Conservation (phyloP, 768 basidiomycete species). For the Lyophyllum shimeji region DNA sequence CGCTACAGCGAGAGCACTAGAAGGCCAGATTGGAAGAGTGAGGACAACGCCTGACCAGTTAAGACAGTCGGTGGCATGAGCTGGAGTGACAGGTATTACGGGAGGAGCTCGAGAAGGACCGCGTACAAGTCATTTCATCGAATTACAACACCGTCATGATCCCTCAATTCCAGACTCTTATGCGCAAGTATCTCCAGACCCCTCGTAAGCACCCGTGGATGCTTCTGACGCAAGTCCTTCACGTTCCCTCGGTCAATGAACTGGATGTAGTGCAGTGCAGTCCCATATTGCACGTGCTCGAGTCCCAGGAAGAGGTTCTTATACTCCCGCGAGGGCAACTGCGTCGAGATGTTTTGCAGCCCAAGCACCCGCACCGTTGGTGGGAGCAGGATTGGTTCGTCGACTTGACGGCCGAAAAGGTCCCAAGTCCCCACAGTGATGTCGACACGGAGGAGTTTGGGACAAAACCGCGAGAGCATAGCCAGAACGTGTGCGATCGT, state of each 20-base stretch:
- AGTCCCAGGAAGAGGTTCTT: constrained; percentile 4
- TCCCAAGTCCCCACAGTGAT: constrained; percentile 10
- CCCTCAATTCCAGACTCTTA: constrained; percentile 11
- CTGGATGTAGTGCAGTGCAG: constrained; percentile 11
- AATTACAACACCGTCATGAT: constrained; percentile 15
- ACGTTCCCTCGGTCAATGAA: constrained; percentile 15
- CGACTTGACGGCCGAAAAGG: not conserved
- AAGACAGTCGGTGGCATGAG: too few relatives aligned
- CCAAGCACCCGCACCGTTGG: constrained; percentile 15
- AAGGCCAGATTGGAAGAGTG: too few relatives aligned
- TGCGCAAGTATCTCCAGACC: constrained; percentile 6
- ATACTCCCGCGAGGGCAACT: constrained; percentile 6
- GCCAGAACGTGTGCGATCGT: not conserved
- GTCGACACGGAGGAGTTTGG: constrained; percentile 15
- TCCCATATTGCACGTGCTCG: not conserved
- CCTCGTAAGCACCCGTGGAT: constrained; percentile 2
- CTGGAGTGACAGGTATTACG: too few relatives aligned
- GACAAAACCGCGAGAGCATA: constrained; percentile 4
- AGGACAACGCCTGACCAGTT: too few relatives aligned
- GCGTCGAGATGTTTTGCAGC: constrained; percentile 8
- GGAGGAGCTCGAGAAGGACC: too few relatives aligned
- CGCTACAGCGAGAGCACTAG: too few relatives aligned
- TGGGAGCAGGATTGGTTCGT: constrained; percentile 4
- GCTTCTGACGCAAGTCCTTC: constrained; percentile 8
- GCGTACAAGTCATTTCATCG: too few relatives aligned